A percentile compares a stretch with the other conserved stretches of the same genome.
Conservation (phyloP, 257 asterid species). For the Solanum chmielewskii region DNA sequence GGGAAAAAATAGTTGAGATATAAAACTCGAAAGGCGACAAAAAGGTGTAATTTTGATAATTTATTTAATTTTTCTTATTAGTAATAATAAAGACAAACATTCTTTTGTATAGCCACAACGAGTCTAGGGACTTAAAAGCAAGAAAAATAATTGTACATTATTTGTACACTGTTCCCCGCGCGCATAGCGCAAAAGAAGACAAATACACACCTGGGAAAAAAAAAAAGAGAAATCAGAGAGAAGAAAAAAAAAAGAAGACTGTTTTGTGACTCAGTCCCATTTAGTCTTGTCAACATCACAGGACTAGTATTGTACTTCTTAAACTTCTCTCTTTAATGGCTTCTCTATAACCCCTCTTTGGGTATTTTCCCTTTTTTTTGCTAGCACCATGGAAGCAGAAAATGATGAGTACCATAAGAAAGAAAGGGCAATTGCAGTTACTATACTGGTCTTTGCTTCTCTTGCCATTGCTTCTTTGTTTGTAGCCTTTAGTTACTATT, state of each 20-base stretch:
- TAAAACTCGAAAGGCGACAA: too few relatives aligned
- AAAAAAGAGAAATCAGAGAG: neutral
- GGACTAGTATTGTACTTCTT: neutral
- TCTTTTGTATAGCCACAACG: neutral
- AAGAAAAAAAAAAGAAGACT: neutral
- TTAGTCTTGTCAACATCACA: neutral
- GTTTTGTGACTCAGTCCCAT: neutral
- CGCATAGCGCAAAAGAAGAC: neutral
- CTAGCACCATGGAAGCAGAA: constrained; percentile 33
- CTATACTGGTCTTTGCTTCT: constrained; percentile 52
- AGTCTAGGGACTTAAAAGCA: neutral
- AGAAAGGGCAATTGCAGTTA: constrained; percentile 38
- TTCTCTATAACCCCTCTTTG: neutral
- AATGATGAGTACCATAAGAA: constrained; percentile 40
- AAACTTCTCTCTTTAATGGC: neutral
- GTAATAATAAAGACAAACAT: neutral
- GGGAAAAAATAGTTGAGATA: neutral
- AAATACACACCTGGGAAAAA: neutral
- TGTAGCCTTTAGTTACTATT: constrained; percentile 56
- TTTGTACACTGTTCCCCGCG: neutral
- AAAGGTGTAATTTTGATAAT: too few relatives aligned
- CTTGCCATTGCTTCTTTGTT: constrained; percentile 52
- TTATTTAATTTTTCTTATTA: neutral
- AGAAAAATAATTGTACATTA: neutral
- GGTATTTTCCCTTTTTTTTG: neutral